Evolutionary conservation across 345 rosid genomes (phyloP), one percentile per base, ranked within the genome.

Genomic region (Bruguiera gymnorhiza): DNA sequence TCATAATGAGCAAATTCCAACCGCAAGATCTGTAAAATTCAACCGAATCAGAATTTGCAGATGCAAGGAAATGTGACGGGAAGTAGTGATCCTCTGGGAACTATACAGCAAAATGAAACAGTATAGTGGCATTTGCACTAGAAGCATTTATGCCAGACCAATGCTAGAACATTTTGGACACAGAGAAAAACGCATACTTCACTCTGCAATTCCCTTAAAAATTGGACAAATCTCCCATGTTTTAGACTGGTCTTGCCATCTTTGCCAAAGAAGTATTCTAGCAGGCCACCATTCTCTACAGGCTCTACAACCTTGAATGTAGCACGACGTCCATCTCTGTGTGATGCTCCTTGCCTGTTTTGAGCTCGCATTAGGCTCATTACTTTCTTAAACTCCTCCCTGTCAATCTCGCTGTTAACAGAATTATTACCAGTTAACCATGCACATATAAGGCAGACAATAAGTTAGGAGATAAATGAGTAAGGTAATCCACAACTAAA

Each of bases 1-100:
- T 76, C 79, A n/a, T 76, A 71, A 67, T 76, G 79, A 1, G 72
- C 71, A 62, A 76, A 76, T 51, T 76, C 79, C 63, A 76, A 36
- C 30, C 52, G 30, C 10, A 76, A 5, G 8, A 76, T 76, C 79
- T 76, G 62, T 21, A 32, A 65, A 58, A 59, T 52, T 46, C 32
- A 27, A n/a, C 30, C 46, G 1, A 36, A 21, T 57, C 36, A 57
- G 63, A 30, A 13, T 13, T 36, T 56, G 2, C 60, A 55, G 37
- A 20, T 56, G 18, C 10, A 67, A 18, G 9, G 11, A 31, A 8
- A 19, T 18, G 16, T 18, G 6, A 43, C 0, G 15, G 58, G 50
- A 51, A 66, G 39, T 15, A 56, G 54, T 39, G 18, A 61, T 60
- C 50, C 50, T 43, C 16, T 5, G 50, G 50, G 18, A 43, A 43